Evolutionary conservation across 768 basidiomycete genomes (phyloP).

Genomic region (Tephrocybe sp.): DNA sequence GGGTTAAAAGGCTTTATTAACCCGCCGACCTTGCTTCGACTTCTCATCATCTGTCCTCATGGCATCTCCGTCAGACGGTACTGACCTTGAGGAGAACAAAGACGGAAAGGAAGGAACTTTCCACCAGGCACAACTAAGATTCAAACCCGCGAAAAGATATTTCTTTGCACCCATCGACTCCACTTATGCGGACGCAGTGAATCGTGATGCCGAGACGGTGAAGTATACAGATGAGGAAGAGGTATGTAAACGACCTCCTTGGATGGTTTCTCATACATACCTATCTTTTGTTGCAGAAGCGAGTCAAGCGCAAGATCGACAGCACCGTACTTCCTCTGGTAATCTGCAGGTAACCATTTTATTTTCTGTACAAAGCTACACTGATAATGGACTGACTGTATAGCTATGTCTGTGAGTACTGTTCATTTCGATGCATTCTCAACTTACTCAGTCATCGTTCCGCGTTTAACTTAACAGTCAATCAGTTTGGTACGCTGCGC

Average conservation of each 20-base stretch:
- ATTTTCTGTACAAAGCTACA: not conserved
- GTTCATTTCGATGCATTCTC: not conserved
- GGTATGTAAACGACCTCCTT: conserved; percentile 29
- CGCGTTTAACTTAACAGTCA: too few species aligned
- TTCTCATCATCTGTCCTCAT: too few species aligned
- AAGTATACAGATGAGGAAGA: conserved; percentile 52
- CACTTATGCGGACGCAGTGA: conserved; percentile 47
- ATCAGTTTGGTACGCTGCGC: too few species aligned
- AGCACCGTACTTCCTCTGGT: conserved; percentile 49
- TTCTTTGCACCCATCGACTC: conserved; percentile 51
- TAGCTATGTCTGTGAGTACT: conserved; percentile 49
- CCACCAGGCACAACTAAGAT: conserved; percentile 40
- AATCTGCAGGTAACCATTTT: conserved; percentile 41
- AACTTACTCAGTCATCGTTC: too few species aligned
- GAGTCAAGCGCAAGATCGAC: conserved; percentile 52
- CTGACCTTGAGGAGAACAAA: conserved; percentile 10
- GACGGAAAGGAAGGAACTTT: conserved; percentile 35
- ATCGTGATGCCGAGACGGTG: conserved; percentile 48
- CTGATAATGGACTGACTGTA: not conserved
- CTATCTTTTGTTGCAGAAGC: conserved; percentile 25
- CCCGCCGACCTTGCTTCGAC: too few species aligned
- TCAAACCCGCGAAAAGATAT: conserved; percentile 39
- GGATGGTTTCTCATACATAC: not conserved
- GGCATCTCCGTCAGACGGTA: not conserved
- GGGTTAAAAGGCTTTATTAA: too few species aligned